Evolutionary conservation across 2,329 filamentous ascomycete species (phyloP).

Genomic region (Aspergillus quadricinctus): DNA sequence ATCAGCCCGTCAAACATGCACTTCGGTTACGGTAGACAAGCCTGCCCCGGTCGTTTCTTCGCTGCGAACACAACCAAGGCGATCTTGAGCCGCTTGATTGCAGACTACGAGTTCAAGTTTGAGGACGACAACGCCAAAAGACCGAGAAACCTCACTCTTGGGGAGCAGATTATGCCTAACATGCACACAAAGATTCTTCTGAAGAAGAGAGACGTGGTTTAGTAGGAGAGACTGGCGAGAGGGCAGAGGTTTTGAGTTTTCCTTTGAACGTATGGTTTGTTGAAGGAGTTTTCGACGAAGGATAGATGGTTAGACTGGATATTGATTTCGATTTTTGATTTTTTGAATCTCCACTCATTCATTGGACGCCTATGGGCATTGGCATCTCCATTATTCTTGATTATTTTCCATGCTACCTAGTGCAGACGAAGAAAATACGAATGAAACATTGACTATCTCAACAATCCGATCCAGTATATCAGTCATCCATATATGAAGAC

Average conservation of each 20-base stretch:
- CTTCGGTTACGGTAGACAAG: constrained; percentile 24
- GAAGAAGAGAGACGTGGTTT: constrained; percentile 13
- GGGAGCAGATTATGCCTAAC: constrained; percentile 27
- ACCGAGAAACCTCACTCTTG: constrained; percentile 21
- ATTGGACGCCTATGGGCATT: neutral
- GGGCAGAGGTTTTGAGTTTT: neutral
- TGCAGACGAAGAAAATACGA: neutral
- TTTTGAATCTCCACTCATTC: neutral
- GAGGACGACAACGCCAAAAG: constrained; percentile 11
- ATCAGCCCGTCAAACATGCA: constrained; percentile 20
- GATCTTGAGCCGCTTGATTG: constrained; percentile 23
- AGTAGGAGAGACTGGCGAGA: neutral
- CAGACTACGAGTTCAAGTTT: constrained; percentile 29
- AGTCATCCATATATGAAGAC: neutral
- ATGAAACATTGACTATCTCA: neutral
- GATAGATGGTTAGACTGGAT: neutral
- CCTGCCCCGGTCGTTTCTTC: constrained; percentile 25
- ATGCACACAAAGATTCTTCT: constrained; percentile 18
- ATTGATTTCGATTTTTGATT: neutral
- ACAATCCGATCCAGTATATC: neutral
- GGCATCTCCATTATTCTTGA: neutral
- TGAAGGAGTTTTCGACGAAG: neutral
- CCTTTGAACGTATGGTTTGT: neutral
- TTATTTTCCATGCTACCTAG: neutral
- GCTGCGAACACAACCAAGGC: constrained; percentile 20